Conservation (phyloP, 768 basidiomycete genomes). For the Paxillus ammoniavirescens region DNA sequence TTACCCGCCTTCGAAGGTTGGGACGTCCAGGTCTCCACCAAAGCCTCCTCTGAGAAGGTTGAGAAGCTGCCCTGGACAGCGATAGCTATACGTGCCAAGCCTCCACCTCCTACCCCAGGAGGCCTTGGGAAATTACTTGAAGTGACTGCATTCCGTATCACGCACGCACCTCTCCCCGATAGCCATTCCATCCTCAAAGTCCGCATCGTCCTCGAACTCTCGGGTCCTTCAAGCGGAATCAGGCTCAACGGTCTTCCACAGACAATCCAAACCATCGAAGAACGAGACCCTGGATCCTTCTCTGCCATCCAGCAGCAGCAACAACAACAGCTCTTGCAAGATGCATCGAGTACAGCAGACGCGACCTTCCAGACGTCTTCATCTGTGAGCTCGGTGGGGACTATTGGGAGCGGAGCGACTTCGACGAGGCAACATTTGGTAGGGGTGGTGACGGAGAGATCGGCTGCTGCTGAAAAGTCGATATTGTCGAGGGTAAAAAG, state of each 20-base stretch:
- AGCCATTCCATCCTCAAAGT: slow-evolving; percentile 82
- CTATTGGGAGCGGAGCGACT: slow-evolving; percentile 37
- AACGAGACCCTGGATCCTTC: slow-evolving; percentile 62
- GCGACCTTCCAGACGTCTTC: slow-evolving; percentile 67
- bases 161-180: slow-evolving; percentile 69
- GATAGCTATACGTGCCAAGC: slow-evolving; percentile 48
- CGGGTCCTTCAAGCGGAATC: slow-evolving; percentile 71
- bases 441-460: slow-evolving; percentile 43
- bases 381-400: slow-evolving; percentile 52
- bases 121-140: slow-evolving; percentile 42
- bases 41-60: slow-evolving; percentile 69
- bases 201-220: slow-evolving; percentile 74
- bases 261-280: slow-evolving; percentile 60
- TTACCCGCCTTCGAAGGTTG: slow-evolving; percentile 77
- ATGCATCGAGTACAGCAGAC: slow-evolving; percentile 66
- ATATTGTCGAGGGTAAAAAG: slow-evolving; percentile 85
- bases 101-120: slow-evolving; percentile 29
- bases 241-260: slow-evolving; percentile 86
- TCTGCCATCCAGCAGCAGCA: slow-evolving; percentile 37
- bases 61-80: slow-evolving; percentile 74
- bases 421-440: slow-evolving; percentile 33
- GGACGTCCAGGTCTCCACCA: slow-evolving; percentile 80
- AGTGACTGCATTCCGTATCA: slow-evolving; percentile 59
- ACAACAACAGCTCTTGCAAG: slow-evolving; percentile 55
- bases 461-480: slow-evolving; percentile 69